A percentile compares a stretch with the other conserved stretches of the same genome.
These are phyloP conservation scores for Mitragyna speciosa DNA, from an alignment of 257 asterid species.

Conservation along the genomic window DNA sequence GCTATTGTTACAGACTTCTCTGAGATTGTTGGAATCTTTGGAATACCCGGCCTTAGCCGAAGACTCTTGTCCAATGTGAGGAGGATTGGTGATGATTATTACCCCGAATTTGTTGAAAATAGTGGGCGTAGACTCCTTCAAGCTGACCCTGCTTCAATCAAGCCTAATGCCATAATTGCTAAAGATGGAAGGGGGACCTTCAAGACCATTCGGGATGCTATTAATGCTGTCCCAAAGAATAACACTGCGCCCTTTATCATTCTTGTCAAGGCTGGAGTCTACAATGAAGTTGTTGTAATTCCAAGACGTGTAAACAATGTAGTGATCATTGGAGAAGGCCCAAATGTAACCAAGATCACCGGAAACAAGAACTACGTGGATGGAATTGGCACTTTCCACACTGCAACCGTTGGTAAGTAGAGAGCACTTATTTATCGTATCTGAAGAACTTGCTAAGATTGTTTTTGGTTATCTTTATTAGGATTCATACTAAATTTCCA, in stretches of 20 bases:
- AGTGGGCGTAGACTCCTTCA: slow-evolving; percentile 26
- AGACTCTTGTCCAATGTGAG: slow-evolving; percentile 22
- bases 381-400: slow-evolving; percentile 31
- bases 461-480: not conserved
- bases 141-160: slow-evolving; percentile 3
- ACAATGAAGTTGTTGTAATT: slow-evolving; percentile 27
- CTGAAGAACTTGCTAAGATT: not conserved
- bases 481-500: too few relatives aligned
- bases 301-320: slow-evolving; percentile 21
- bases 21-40: slow-evolving; percentile 17
- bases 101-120: slow-evolving; percentile 14
- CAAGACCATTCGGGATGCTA: slow-evolving; percentile 27
- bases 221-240: slow-evolving; percentile 15
- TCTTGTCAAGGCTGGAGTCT: slow-evolving; percentile 37
- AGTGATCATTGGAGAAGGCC: slow-evolving; percentile 43
- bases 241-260: slow-evolving; percentile 27
- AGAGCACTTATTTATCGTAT: not conserved
- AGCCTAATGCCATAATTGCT: slow-evolving; percentile 46
- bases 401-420: slow-evolving; percentile 44
- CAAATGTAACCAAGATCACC: slow-evolving; percentile 39
- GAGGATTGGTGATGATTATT: not conserved
- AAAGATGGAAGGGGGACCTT: slow-evolving; percentile 40
- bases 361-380: slow-evolving; percentile 31
- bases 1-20: slow-evolving; percentile 49
- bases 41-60: slow-evolving; percentile 24